Evolutionary conservation across 106 monocot genomes (phyloP).

Genomic region (Alisma plantagoaquatica): DNA sequence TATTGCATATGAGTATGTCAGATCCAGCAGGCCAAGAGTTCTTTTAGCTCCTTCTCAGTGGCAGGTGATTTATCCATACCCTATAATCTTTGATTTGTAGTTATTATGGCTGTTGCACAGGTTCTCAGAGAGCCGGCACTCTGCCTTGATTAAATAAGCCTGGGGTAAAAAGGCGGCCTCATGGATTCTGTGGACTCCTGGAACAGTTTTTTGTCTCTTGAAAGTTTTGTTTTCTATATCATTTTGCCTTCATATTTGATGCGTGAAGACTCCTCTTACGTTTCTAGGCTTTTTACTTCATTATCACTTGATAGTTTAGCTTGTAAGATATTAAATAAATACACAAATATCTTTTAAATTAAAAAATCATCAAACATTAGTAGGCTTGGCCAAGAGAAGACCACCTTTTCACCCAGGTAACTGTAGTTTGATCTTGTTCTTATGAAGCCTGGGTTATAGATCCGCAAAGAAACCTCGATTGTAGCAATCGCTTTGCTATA

Average conservation of each 20-base stretch:
- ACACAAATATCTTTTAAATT: no score
- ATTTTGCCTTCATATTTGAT: neutral
- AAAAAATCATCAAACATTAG: neutral
- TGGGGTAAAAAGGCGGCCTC: no score
- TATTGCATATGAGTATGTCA: conserved; percentile 71
- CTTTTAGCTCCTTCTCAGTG: conserved; percentile 83
- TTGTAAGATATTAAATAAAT: no score
- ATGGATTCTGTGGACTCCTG: no score
- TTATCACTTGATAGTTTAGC: no score
- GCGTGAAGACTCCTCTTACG: neutral
- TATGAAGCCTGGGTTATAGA: no score
- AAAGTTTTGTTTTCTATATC: neutral
- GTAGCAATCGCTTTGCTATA: neutral
- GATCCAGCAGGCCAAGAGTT: conserved; percentile 66
- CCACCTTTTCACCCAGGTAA: no score
- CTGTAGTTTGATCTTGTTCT: no score
- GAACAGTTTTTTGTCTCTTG: no score
- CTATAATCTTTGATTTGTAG: neutral
- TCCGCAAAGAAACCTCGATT: neutral
- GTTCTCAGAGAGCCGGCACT: neutral
- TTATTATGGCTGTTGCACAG: neutral
- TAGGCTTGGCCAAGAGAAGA: neutral
- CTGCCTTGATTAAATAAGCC: no score
- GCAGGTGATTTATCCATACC: conserved; percentile 31
- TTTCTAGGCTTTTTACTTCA: neutral